These are phyloP conservation scores for Suillus weaverae DNA, from an alignment of 768 basidiomycete genomes.

Conservation along the genomic window DNA sequence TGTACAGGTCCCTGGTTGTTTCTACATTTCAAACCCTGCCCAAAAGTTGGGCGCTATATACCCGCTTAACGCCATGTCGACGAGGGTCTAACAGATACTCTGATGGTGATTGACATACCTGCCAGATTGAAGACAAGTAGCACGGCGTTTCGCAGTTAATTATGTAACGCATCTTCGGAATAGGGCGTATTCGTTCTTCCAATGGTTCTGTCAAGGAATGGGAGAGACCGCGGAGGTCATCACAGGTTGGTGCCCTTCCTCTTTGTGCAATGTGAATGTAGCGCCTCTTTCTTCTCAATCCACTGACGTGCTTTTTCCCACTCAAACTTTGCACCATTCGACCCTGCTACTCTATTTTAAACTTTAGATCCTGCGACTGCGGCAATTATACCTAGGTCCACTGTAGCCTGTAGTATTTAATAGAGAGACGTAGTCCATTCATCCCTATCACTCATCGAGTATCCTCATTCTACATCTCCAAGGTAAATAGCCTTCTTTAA, in stretches of 20 bases:
- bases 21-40: too few species aligned
- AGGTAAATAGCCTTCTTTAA: not conserved
- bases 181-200: not conserved
- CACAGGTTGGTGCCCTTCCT: not conserved
- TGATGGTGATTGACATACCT: not conserved
- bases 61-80: not conserved
- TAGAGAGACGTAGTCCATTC: not conserved
- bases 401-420: not conserved
- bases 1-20: too few species aligned
- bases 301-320: not conserved
- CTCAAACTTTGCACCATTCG: not conserved
- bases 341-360: not conserved
- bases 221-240: not conserved
- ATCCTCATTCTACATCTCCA: not conserved
- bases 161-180: constrained; percentile 1
- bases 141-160: not conserved
- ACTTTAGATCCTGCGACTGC: not conserved
- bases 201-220: constrained; percentile 2
- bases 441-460: not conserved
- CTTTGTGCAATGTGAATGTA: not conserved
- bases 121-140: not conserved
- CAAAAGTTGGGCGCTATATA: too few species aligned
- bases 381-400: not conserved
- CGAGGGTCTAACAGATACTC: not conserved
- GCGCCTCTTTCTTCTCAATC: not conserved